These are phyloP conservation scores for Metschnikowia lochheadii DNA, from an alignment of 805 yeast genomes.

Conservation along the genomic window DNA sequence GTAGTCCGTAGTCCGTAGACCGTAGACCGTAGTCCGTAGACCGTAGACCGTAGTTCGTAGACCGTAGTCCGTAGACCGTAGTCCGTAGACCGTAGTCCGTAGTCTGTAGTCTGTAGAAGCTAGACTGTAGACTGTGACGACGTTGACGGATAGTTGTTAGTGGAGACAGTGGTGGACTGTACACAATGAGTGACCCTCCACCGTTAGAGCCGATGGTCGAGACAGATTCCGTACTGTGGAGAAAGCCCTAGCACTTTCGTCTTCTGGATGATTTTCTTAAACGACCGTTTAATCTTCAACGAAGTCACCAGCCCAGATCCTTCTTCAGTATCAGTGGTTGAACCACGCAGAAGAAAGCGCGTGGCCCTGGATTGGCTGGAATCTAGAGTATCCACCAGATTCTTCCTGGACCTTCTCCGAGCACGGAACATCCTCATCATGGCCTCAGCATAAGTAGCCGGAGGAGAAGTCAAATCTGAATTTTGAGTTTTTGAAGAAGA, in stretches of 20 bases:
- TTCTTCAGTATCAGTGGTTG: constrained; percentile 14
- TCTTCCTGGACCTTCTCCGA: constrained; percentile 7
- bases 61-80: no score
- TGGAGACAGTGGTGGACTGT: no score
- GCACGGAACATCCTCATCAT: constrained; percentile 9
- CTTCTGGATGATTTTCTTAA: constrained; percentile 8
- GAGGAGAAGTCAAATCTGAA: not conserved
- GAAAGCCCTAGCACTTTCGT: not conserved
- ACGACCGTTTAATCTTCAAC: constrained; percentile 4
- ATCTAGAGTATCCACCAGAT: constrained; percentile 6
- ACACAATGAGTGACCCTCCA: no score
- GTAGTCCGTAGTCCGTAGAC: no score
- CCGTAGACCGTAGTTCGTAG: no score
- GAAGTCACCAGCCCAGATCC: not conserved
- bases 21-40: no score
- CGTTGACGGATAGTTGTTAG: no score
- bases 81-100: no score
- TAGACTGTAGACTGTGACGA: no score
- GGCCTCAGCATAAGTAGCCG: constrained; percentile 19
- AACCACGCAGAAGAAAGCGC: constrained; percentile 11
- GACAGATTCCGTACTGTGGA: not conserved
- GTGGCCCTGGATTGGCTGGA: not conserved
- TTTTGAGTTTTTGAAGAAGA: not conserved
- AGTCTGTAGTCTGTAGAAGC: no score
- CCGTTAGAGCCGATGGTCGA: no score